These are phyloP conservation scores for Fusarium buharicum DNA, from an alignment of 2,329 filamentous ascomycete genomes.

Conservation along the genomic window DNA sequence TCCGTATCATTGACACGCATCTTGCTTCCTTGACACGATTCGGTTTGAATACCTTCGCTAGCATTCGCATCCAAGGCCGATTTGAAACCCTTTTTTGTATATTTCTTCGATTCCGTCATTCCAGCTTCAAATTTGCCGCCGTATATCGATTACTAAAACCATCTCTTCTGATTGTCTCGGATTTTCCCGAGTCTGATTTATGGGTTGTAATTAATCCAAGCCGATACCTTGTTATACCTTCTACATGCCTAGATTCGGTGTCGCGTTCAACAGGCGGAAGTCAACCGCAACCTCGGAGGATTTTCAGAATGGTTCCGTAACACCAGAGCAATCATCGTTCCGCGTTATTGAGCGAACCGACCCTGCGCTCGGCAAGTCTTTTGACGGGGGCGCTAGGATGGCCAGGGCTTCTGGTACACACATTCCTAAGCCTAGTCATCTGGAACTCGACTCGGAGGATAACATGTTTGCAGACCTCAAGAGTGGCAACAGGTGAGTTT, in stretches of 20 bases:
- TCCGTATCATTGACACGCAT: slow-evolving; percentile 39
- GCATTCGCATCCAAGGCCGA: slow-evolving; percentile 31
- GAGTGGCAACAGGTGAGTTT: slow-evolving; percentile 63
- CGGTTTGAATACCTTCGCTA: slow-evolving; percentile 40
- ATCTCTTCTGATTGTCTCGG: slow-evolving; percentile 14
- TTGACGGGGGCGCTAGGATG: slow-evolving; percentile 61
- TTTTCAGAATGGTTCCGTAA: slow-evolving; percentile 61
- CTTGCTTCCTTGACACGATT: slow-evolving; percentile 41
- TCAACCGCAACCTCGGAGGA: slow-evolving; percentile 66
- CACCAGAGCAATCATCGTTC: slow-evolving; percentile 63
- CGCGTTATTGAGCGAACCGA: slow-evolving; percentile 67
- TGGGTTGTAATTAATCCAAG: slow-evolving; percentile 43
- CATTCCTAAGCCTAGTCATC: slow-evolving; percentile 52
- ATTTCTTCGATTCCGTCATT: slow-evolving; percentile 24
- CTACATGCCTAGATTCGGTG: slow-evolving; percentile 72
- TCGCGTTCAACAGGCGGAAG: slow-evolving; percentile 69
- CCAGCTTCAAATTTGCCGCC: slow-evolving; percentile 12
- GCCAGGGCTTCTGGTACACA: slow-evolving; percentile 52
- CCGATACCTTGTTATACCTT: slow-evolving; percentile 36
- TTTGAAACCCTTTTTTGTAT: slow-evolving; percentile 35
- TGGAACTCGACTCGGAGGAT: slow-evolving; percentile 61
- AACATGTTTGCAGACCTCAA: slow-evolving; percentile 69
- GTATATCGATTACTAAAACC: slow-evolving; percentile 37
- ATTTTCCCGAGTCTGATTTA: slow-evolving; percentile 33
- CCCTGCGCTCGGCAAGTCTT: slow-evolving; percentile 57